Conservation (phyloP, 441 rosid genomes). For the Pelargonium citronellum region DNA sequence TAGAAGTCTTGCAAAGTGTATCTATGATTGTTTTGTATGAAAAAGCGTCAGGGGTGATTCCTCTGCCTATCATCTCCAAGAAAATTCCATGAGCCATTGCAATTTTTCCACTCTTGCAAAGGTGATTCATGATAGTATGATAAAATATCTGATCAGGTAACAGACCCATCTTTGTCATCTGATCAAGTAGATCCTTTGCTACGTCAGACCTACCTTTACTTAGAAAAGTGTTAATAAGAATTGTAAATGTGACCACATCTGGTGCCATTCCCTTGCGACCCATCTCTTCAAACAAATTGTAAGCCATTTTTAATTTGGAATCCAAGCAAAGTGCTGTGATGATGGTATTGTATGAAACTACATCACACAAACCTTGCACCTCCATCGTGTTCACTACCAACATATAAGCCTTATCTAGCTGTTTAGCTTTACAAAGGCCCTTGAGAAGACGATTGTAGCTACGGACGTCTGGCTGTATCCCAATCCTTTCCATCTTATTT, state of each 20-base stretch:
- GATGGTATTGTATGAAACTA: slow-evolving; percentile 73
- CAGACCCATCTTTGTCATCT: slow-evolving; percentile 54
- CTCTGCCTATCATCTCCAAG: slow-evolving; percentile 65
- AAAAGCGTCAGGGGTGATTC: slow-evolving; percentile 63
- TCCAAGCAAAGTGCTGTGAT: slow-evolving; percentile 54
- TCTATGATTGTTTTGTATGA: slow-evolving; percentile 74
- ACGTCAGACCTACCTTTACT: slow-evolving; percentile 47
- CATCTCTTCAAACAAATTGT: slow-evolving; percentile 68
- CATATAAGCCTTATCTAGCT: slow-evolving; percentile 44
- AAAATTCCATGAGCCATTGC: slow-evolving; percentile 54
- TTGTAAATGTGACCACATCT: slow-evolving; percentile 70
- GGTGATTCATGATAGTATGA: slow-evolving; percentile 64
- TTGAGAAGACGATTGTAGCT: slow-evolving; percentile 78
- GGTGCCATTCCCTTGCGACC: slow-evolving; percentile 47
- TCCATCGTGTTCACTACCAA: slow-evolving; percentile 60
- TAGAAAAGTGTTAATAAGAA: slow-evolving; percentile 63
- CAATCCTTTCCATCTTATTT: slow-evolving; percentile 59
- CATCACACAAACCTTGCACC: slow-evolving; percentile 63
- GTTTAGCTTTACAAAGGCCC: slow-evolving; percentile 58
- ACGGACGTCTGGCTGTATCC: slow-evolving; percentile 65
- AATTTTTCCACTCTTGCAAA: slow-evolving; percentile 67
- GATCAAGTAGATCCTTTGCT: slow-evolving; percentile 63
- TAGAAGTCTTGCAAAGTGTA: slow-evolving; percentile 62
- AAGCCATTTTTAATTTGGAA: slow-evolving; percentile 42
- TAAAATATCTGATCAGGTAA: slow-evolving; percentile 65